These are phyloP conservation scores for Litchi chinensis DNA, from an alignment of 345 rosid species.

Conservation along the genomic window DNA sequence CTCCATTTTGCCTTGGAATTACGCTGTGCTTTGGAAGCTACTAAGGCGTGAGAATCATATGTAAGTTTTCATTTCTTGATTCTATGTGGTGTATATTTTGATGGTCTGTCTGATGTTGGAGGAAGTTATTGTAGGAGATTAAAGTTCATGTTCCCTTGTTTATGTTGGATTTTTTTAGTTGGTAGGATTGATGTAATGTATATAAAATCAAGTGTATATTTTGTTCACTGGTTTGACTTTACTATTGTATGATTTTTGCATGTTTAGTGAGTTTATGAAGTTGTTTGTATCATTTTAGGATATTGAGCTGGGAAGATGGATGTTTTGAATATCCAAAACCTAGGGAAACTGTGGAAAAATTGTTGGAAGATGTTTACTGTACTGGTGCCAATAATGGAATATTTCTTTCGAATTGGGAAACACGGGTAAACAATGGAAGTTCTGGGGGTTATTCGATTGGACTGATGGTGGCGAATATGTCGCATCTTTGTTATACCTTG, in stretches of 20 bases:
- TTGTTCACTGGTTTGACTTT: background rate
- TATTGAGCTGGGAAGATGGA: slow-evolving; percentile 68
- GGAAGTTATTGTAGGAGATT: background rate
- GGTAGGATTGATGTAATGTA: background rate
- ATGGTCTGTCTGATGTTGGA: background rate
- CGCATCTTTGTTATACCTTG: slow-evolving; percentile 38
- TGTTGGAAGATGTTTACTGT: slow-evolving; percentile 18
- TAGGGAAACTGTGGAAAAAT: slow-evolving; percentile 23
- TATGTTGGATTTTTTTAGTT: background rate
- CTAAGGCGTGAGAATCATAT: slow-evolving; percentile 38
- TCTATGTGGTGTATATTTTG: background rate
- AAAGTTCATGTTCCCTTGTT: background rate
- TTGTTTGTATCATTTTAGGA: slow-evolving; percentile 36
- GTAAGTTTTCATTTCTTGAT: slow-evolving; percentile 39
- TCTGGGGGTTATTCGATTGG: slow-evolving; percentile 36
- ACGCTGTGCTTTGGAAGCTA: slow-evolving; percentile 63
- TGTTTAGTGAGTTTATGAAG: background rate
- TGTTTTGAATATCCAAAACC: slow-evolving; percentile 41
- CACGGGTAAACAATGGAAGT: slow-evolving; percentile 15
- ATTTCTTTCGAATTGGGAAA: slow-evolving; percentile 24
- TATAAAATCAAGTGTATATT: background rate
- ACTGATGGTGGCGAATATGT: slow-evolving; percentile 41
- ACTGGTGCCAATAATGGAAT: slow-evolving; percentile 24
- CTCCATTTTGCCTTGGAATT: slow-evolving; percentile 49
- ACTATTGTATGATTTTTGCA: background rate